Evolutionary conservation across 305 asterid species (phyloP), one percentile per base, ranked within the genome.

Genomic region (Nicotiana rustica): DNA sequence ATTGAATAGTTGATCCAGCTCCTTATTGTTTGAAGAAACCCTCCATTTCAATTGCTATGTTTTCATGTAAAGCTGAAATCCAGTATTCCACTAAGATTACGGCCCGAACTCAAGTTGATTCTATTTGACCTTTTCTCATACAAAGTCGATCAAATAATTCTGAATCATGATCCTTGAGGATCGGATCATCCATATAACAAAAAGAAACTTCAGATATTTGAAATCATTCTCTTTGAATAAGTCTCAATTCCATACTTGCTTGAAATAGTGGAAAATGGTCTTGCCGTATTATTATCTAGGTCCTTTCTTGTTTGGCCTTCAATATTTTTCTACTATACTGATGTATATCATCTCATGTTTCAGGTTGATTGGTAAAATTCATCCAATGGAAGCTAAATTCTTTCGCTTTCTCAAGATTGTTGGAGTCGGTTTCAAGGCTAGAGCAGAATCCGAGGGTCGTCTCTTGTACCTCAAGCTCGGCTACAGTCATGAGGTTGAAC

Each of bases 361-460:
- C 64, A 59, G 64, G 64, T 3, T 59, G 10, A 59, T 59, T 59
- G 25, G n/a, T n/a, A 59, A 59, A 17, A 59, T 59, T 17, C 64
- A n/a, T n/a, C 25, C 29, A 78, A 91, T 92, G 96, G 94, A 92
- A 86, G 88, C 94, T 67, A 91, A 91, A 80, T 92, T 90, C 89
- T 91, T 90, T 64, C 91, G 91, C 8, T 90, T 90, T 77, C 91
- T 92, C 29, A 92, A 91, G 88, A 86, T 92, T 31, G 94, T 91
- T 59, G 96, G 96, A 67, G 96, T 91, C 36, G 96, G 94, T 85
- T 92, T 90, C 88, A 92, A 92, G 87, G 94, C 96, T 66, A 86
- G 96, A 86, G 94, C 93, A 19, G 94, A 91, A 89, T 82, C 93
- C 13, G 93, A 92, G 89, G 96, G 96, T 18, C 96, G 91, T 33